These are phyloP conservation scores for Boechera divaricarpa DNA, from an alignment of 345 rosid genomes.

Conservation along the genomic window DNA sequence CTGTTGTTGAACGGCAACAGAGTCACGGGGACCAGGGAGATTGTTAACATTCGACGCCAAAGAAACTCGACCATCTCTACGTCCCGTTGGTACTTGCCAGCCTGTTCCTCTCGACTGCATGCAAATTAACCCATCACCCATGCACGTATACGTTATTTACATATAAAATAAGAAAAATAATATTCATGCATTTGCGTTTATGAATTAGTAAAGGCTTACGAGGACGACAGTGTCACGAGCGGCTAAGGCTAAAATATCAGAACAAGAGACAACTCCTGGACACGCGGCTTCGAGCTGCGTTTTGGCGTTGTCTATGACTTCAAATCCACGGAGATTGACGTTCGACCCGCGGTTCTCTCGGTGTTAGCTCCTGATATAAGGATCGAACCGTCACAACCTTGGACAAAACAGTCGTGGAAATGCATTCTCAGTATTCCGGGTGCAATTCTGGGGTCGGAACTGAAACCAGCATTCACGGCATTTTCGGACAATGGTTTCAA, in stretches of 20 bases:
- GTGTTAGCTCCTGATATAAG: constrained; percentile 52
- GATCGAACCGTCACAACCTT: constrained; percentile 63
- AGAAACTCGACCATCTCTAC: constrained; percentile 57
- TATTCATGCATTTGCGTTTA: constrained; percentile 3
- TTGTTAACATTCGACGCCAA: constrained; percentile 44
- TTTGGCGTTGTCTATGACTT: constrained; percentile 63
- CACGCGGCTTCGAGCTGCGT: constrained; percentile 55
- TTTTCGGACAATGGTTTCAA: constrained; percentile 50
- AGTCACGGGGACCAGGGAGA: constrained; percentile 51
- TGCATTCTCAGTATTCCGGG: constrained; percentile 59
- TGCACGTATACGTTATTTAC: constrained; percentile 32
- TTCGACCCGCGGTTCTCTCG: constrained; percentile 52
- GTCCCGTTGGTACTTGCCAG: constrained; percentile 65
- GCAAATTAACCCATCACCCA: constrained; percentile 14
- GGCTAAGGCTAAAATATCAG: constrained; percentile 61
- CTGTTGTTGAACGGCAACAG: constrained; percentile 50
- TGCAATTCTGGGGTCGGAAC: constrained; percentile 48
- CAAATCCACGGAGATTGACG: constrained; percentile 49
- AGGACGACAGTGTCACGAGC: constrained; percentile 58
- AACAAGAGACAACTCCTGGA: constrained; percentile 63
- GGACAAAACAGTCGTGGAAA: constrained; percentile 63
- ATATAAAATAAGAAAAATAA: background rate
- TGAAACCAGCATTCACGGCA: constrained; percentile 46
- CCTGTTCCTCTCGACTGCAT: constrained; percentile 54
- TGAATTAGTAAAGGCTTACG: constrained; percentile 26